Conservation (phyloP, 371 early-diverging fungal genomes). For the Mortierella sp. region DNA sequence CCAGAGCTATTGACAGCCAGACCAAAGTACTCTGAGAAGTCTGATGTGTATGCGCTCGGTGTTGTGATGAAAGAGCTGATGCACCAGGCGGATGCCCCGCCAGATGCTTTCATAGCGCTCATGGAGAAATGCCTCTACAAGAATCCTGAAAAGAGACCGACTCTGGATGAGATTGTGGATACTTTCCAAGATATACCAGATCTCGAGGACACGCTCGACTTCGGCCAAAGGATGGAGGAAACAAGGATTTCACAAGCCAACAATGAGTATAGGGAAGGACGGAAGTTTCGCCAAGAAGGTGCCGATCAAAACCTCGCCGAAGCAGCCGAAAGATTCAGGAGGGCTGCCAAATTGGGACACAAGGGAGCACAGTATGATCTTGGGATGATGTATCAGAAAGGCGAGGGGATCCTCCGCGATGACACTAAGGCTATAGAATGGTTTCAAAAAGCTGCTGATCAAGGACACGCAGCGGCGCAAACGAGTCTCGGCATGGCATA, state of each 20-base stretch:
- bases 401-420: conserved; percentile 18
- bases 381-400: conserved; percentile 4
- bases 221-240: not conserved
- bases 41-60: conserved; percentile 22
- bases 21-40: conserved; percentile 9
- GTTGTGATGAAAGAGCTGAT: conserved; percentile 11
- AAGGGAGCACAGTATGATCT: conserved; percentile 2
- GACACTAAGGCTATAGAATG: conserved; percentile 5
- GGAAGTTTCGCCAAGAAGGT: not conserved
- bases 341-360: conserved; percentile 9
- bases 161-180: not conserved
- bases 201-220: not conserved
- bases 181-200: not conserved
- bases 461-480: conserved; percentile 7
- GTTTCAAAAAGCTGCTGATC: conserved; percentile 8
- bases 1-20: conserved; percentile 9
- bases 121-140: conserved; percentile 11
- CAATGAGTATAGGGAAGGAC: conserved; percentile 3
- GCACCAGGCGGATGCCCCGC: conserved; percentile 2
- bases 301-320: conserved; percentile 11
- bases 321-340: conserved; percentile 1
- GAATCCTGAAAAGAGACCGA: conserved; percentile 16
- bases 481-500: not conserved
- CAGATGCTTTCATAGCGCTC: conserved; percentile 3
- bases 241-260: not conserved